These are phyloP conservation scores for Dendrocalamus sinicus DNA, from an alignment of 176 grass and related monocot genomes.

Conservation along the genomic window DNA sequence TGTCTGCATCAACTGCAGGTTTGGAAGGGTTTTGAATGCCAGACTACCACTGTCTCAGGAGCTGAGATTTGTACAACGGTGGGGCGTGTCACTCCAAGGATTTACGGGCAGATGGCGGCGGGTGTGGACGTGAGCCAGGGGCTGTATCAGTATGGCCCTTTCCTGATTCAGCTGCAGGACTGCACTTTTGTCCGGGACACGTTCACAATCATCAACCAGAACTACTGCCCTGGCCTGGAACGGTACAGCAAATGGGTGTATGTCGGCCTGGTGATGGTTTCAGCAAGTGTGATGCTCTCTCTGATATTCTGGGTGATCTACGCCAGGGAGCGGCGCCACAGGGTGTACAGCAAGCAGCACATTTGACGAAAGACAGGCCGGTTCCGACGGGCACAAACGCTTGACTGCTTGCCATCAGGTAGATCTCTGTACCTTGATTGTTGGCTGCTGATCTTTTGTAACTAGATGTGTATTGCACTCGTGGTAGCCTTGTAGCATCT, in stretches of 20 bases:
- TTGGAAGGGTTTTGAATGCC: constrained; percentile 63
- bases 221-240: constrained; percentile 78
- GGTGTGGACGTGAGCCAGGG: constrained; percentile 64
- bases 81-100: constrained; percentile 65
- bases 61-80: constrained; percentile 60
- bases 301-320: constrained; percentile 88
- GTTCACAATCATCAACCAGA: constrained; percentile 59
- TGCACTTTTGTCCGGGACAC: constrained; percentile 88
- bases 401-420: constrained; percentile 33
- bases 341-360: constrained; percentile 66
- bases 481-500: neutral
- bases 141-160: constrained; percentile 77
- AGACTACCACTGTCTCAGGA: constrained; percentile 50
- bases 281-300: constrained; percentile 70
- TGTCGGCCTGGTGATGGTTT: constrained; percentile 79
- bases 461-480: neutral
- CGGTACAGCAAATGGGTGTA: constrained; percentile 82
- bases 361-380: constrained; percentile 46
- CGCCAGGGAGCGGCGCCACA: constrained; percentile 81
- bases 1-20: constrained; percentile 48
- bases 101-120: constrained; percentile 69
- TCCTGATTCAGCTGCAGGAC: constrained; percentile 78
- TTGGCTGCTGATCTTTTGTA: constrained; percentile 8
- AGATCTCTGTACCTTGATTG: constrained; percentile 20
- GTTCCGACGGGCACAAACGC: neutral